A percentile compares a stretch with the other conserved stretches of the same genome.
Evolutionary conservation across 2,329 filamentous ascomycete genomes (phyloP).

Genomic region (Paramyrothecium sp.): DNA sequence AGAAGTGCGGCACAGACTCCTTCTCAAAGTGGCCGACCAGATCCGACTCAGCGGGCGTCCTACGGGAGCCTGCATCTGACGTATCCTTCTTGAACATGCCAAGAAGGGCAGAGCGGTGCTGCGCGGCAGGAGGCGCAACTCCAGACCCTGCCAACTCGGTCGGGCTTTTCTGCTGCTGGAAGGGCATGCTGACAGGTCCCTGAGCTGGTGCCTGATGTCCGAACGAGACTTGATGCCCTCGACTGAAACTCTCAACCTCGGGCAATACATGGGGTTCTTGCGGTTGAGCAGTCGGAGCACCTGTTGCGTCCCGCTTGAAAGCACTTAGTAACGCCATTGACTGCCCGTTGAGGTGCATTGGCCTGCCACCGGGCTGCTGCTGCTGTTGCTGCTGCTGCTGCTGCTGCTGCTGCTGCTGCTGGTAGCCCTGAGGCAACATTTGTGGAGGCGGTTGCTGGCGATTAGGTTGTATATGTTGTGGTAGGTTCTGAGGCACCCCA

Average conservation of each 20-base stretch:
- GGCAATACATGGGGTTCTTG: slow-evolving; percentile 15
- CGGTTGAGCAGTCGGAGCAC: slow-evolving; percentile 12
- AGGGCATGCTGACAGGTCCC: not conserved
- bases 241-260: slow-evolving; percentile 4
- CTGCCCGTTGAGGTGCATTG: slow-evolving; percentile 35
- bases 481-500: not conserved
- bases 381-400: slow-evolving; percentile 10
- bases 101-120: slow-evolving; percentile 48
- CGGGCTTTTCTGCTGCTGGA: slow-evolving; percentile 13
- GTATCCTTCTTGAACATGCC: slow-evolving; percentile 51
- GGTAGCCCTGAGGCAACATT: not conserved
- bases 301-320: slow-evolving; percentile 33
- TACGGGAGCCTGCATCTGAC: slow-evolving; percentile 1
- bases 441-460: not conserved
- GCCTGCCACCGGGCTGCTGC: slow-evolving; percentile 5
- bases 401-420: not conserved
- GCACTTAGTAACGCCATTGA: slow-evolving; percentile 43
- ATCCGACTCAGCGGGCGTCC: not conserved
- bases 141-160: slow-evolving; percentile 25
- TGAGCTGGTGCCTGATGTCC: slow-evolving; percentile 12
- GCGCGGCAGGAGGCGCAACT: slow-evolving; percentile 17
- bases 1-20: not conserved
- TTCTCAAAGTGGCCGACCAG: not conserved
- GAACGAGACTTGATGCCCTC: slow-evolving; percentile 12
- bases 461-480: not conserved